Conservation (phyloP, 208 protist species). For the Trichomonas gallinae region DNA sequence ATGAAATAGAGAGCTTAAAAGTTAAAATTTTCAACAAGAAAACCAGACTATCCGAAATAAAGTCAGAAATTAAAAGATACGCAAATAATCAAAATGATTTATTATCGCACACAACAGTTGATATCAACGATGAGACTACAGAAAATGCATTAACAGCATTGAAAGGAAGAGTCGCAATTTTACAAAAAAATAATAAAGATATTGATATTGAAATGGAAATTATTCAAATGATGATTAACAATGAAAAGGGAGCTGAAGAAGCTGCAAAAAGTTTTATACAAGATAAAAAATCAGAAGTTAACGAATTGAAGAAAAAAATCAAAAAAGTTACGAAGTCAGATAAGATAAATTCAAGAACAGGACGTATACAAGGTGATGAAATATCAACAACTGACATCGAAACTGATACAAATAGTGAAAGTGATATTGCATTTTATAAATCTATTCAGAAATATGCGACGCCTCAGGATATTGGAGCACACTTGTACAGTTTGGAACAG, state of each 20-base stretch:
- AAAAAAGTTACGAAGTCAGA: not conserved
- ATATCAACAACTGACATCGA: not conserved
- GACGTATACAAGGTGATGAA: not conserved
- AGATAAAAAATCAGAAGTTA: not conserved
- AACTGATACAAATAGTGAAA: not conserved
- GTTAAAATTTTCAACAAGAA: not conserved
- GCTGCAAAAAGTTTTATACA: not conserved
- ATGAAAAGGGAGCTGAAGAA: not conserved
- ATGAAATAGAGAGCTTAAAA: not conserved
- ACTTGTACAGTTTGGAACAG: not conserved
- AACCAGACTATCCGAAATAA: not conserved
- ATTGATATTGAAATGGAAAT: not conserved
- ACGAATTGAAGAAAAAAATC: not conserved
- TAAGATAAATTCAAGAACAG: not conserved
- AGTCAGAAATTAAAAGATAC: not conserved
- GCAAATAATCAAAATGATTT: not conserved
- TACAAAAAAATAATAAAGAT: not conserved
- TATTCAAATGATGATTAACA: not conserved
- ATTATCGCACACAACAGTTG: not conserved
- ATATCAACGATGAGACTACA: not conserved
- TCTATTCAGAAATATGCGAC: not conserved
- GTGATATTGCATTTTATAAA: not conserved
- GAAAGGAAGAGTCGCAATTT: not conserved
- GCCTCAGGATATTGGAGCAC: not conserved
- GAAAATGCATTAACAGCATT: not conserved